These are phyloP conservation scores for Chlamydomonas incerta DNA, from an alignment of 139 green algal genomes.

Conservation along the genomic window DNA sequence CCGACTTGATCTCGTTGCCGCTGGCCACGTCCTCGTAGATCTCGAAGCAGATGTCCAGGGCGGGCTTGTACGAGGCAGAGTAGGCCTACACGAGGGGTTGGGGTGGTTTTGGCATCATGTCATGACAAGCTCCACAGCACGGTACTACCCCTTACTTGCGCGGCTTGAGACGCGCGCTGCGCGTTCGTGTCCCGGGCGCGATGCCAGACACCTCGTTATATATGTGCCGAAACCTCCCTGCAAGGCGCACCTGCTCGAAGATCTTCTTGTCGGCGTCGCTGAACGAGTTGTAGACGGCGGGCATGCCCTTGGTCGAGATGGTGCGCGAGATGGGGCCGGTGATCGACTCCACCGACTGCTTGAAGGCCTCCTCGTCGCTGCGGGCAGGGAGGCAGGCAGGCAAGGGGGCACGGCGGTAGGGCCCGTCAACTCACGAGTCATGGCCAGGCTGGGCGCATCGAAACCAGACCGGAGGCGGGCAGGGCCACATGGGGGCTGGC, in stretches of 20 bases:
- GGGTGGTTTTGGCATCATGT: background rate
- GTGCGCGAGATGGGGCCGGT: constrained; percentile 95
- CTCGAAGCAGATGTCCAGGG: constrained; percentile 98
- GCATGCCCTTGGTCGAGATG: constrained; percentile 97
- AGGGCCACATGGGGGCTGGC: too few relatives aligned
- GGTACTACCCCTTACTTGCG: too few relatives aligned
- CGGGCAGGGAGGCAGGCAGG: background rate
- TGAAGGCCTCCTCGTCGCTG: constrained; percentile 95
- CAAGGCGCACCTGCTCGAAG: constrained; percentile 70
- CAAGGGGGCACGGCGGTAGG: too few relatives aligned
- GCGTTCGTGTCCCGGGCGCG: too few relatives aligned
- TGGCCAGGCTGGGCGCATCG: too few relatives aligned
- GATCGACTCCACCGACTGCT: constrained; percentile 97
- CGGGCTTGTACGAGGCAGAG: constrained; percentile 86
- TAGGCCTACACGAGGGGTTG: constrained; percentile 92
- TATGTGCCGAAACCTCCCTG: too few relatives aligned
- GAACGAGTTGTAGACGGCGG: constrained; percentile 94
- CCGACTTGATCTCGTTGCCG: constrained; percentile 98
- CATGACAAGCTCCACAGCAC: too few relatives aligned
- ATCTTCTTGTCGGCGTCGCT: constrained; percentile 89
- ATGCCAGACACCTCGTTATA: too few relatives aligned
- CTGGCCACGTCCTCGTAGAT: constrained; percentile 98
- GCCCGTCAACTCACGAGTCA: too few relatives aligned
- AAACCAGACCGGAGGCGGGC: too few relatives aligned
- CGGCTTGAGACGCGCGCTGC: too few relatives aligned